phyloP scores from a whole-genome alignment of 805 yeast species.

The Saccharomycopsis babjevae region DNA sequence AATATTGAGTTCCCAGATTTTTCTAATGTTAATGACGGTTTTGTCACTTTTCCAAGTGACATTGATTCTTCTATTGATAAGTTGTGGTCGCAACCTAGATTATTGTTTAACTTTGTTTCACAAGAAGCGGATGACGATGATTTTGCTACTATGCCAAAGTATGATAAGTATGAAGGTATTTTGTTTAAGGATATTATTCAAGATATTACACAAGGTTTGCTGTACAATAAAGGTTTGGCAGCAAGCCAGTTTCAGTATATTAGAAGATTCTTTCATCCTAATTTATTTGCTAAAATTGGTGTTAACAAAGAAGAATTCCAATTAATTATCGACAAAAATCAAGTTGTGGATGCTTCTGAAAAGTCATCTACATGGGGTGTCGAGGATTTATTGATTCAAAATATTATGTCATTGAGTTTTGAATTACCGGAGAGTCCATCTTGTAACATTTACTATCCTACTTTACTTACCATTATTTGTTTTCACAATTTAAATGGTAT shows the following conservation, averaged over 20 bases:
- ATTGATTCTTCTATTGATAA: constrained; percentile 34
- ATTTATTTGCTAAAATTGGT: constrained; percentile 62
- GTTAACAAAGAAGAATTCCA: constrained; percentile 63
- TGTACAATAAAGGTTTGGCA: constrained; percentile 82
- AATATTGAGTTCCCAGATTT: not conserved
- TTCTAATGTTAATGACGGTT: not conserved
- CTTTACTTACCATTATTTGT: constrained; percentile 81
- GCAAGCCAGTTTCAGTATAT: constrained; percentile 72
- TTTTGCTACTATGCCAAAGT: constrained; percentile 44
- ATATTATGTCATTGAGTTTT: constrained; percentile 67
- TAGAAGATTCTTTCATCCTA: constrained; percentile 59
- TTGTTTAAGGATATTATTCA: constrained; percentile 64
- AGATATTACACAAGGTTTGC: constrained; percentile 70
- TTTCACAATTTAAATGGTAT: constrained; percentile 69
- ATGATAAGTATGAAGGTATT: constrained; percentile 42
- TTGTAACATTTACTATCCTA: constrained; percentile 68
- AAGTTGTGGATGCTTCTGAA: constrained; percentile 21
- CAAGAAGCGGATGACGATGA: constrained; percentile 39
- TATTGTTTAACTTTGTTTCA: constrained; percentile 49
- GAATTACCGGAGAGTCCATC: constrained; percentile 59
- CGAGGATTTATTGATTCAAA: constrained; percentile 83
- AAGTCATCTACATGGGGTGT: constrained; percentile 68
- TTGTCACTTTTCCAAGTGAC: not conserved
- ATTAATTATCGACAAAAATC: constrained; percentile 31
- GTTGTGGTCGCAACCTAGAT: constrained; percentile 58